These are phyloP conservation scores for Boletus pseudopeckii DNA, from an alignment of 768 basidiomycete species.

Conservation along the genomic window DNA sequence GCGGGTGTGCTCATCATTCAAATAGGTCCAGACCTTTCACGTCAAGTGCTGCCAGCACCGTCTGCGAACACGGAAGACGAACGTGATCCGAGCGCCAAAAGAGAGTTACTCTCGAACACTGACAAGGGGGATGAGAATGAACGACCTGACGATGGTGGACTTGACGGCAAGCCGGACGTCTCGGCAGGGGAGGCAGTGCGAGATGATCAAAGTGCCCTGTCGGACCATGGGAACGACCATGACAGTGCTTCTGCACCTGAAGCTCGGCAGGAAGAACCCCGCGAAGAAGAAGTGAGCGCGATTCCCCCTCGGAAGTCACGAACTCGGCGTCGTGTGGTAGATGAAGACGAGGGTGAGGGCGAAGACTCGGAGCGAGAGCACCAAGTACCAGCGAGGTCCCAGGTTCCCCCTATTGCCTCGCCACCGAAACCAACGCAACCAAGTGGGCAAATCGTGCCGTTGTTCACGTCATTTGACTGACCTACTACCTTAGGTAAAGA, in stretches of 20 bases:
- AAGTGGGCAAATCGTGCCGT: not conserved
- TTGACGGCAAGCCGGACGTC: no score
- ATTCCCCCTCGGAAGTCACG: not conserved
- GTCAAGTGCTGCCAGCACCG: not conserved
- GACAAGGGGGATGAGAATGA: not conserved
- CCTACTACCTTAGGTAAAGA: not conserved
- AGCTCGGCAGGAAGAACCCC: not conserved
- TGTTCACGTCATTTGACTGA: not conserved
- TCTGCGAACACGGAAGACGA: not conserved
- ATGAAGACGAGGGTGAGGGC: constrained; percentile 7
- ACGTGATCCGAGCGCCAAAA: not conserved
- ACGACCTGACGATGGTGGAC: not conserved
- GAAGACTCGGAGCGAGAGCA: constrained; percentile 4
- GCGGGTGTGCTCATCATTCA: not conserved
- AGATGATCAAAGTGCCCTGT: not conserved
- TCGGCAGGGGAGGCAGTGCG: not conserved
- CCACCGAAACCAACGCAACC: constrained; percentile 1
- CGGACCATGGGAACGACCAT: constrained; percentile 4
- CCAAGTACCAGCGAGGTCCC: not conserved
- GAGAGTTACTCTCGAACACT: not conserved
- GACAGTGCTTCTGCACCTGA: not conserved
- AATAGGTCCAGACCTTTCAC: no score
- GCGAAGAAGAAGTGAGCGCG: constrained; percentile 7
- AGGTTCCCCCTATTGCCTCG: not conserved
- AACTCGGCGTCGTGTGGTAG: constrained; percentile 4